Evolutionary conservation across 148 eudicot genomes (phyloP).

Genomic region (Fagopyrum esculentum): DNA sequence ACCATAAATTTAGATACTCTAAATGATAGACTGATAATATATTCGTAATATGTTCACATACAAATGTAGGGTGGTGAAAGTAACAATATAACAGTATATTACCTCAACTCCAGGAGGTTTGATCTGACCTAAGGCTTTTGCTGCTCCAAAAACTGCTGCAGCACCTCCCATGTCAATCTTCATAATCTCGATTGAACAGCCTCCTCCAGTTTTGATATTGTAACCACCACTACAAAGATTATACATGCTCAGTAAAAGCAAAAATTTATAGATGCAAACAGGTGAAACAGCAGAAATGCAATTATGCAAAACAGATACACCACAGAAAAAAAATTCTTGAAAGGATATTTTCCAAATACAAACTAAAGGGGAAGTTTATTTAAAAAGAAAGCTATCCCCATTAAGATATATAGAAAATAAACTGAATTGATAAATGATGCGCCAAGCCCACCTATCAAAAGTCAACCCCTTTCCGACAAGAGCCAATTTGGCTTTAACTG

Average conservation of each 20-base stretch:
- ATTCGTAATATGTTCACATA: not conserved
- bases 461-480: conserved; percentile 97
- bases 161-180: conserved; percentile 98
- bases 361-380: no score
- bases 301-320: no score
- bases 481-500: conserved; percentile 66
- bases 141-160: conserved; percentile 97
- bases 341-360: no score
- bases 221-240: conserved; percentile 78
- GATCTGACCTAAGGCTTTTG: conserved; percentile 96
- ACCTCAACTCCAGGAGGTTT: conserved; percentile 98
- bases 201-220: conserved; percentile 95
- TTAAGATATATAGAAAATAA: not conserved
- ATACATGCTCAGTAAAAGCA: not conserved
- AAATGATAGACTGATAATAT: not conserved
- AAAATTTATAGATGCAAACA: not conserved
- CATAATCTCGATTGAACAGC: conserved; percentile 88
- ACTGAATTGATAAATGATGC: not conserved
- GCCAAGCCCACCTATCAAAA: conserved; percentile 66
- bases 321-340: no score
- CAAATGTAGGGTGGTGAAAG: not conserved
- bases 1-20: not conserved
- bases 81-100: conserved; percentile 10
- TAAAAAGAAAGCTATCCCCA: not conserved
- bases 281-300: no score